Evolutionary conservation across 306 rosid genomes (phyloP).

Genomic region (Castanea mollissima): DNA sequence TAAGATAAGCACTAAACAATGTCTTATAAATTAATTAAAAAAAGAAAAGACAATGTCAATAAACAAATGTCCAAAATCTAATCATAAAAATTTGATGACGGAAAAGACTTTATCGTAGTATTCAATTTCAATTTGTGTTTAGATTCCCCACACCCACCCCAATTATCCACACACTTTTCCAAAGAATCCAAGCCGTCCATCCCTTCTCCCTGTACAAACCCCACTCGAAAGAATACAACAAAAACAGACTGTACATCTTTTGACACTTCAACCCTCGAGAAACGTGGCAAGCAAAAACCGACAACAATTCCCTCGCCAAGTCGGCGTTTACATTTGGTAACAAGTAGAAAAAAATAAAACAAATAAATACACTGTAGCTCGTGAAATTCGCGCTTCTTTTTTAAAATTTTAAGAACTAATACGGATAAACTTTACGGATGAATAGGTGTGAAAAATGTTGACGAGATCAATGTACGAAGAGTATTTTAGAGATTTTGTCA

Average conservation of each 20-base stretch:
- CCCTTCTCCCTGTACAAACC: neutral
- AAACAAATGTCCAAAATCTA: no score
- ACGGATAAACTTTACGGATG: no score
- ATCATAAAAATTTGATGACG: no score
- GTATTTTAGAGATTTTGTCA: neutral
- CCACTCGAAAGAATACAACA: neutral
- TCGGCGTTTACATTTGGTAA: no score
- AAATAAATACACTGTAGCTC: no score
- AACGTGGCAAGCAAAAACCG: neutral
- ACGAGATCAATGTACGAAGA: neutral
- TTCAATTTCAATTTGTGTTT: conserved; percentile 6
- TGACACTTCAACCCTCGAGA: conserved; percentile 5
- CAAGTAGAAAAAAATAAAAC: no score
- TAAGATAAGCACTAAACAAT: neutral
- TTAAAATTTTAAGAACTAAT: no score
- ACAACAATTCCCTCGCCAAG: neutral
- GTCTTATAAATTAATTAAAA: neutral
- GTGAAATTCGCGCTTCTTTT: no score
- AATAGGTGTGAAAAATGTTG: no score
- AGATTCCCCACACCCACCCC: conserved; percentile 31
- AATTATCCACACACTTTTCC: conserved; percentile 30
- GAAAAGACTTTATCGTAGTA: no score
- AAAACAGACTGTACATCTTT: neutral
- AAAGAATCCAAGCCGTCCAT: conserved; percentile 21
- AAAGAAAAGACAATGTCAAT: neutral